These are phyloP conservation scores for Amaranthus hypochondriacus DNA, from an alignment of 148 eudicot species.

Conservation along the genomic window DNA sequence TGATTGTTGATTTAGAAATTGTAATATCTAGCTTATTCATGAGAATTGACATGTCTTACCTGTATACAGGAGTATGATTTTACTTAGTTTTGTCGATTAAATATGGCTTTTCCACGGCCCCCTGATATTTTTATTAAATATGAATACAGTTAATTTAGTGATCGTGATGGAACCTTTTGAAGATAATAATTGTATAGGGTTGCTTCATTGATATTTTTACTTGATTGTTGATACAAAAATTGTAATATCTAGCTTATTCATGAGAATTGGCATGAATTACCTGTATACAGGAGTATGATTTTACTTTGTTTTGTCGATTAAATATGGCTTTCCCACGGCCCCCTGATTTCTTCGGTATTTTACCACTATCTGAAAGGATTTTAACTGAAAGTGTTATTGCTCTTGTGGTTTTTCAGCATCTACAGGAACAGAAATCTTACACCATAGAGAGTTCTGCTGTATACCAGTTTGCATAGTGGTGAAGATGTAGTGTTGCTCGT, in stretches of 20 bases:
- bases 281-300: neutral
- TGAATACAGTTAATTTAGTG: neutral
- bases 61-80: neutral
- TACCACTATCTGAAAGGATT: neutral
- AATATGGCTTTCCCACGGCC: neutral
- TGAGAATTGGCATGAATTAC: neutral
- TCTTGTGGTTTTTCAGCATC: slow-evolving; percentile 16
- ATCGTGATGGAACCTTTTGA: neutral
- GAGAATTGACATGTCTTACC: neutral
- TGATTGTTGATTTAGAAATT: neutral
- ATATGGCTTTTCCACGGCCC: neutral
- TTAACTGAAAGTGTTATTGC: neutral
- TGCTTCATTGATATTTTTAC: neutral
- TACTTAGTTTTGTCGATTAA: neutral
- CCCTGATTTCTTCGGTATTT: neutral
- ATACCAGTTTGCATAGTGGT: slow-evolving; percentile 1
- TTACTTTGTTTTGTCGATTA: neutral
- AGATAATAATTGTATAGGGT: neutral
- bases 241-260: neutral
- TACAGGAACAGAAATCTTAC: neutral
- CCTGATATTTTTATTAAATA: no score
- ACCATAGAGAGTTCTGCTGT: neutral
- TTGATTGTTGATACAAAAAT: neutral
- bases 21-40: neutral
- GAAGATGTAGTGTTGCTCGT: slow-evolving; percentile 1